phyloP scores from a whole-genome alignment of 1,284 basidiomycete genomes.

The Ustilago lituana region DNA sequence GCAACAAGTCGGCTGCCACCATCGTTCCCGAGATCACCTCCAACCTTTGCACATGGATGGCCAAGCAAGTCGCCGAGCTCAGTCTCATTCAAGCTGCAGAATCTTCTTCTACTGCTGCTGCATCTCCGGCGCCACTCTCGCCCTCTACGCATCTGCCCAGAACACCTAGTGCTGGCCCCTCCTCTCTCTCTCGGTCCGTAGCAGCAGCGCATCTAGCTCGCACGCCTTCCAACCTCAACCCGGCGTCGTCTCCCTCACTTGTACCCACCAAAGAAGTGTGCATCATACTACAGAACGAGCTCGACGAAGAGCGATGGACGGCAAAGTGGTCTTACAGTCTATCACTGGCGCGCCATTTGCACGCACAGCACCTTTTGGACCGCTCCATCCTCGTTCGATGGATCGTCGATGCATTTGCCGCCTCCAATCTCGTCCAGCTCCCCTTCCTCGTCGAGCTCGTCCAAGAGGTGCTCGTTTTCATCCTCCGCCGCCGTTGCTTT shows the following conservation, averaged over 20 bases:
- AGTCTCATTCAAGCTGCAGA: slow-evolving; percentile 28
- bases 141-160: slow-evolving; percentile 21
- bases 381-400: slow-evolving; percentile 81
- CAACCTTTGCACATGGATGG: slow-evolving; percentile 84
- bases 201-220: slow-evolving; percentile 24
- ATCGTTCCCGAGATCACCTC: slow-evolving; percentile 92
- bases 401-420: slow-evolving; percentile 80
- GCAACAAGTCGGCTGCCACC: slow-evolving; percentile 67
- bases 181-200: slow-evolving; percentile 24
- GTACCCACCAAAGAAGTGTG: slow-evolving; percentile 24
- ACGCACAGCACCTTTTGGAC: slow-evolving; percentile 83
- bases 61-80: slow-evolving; percentile 87
- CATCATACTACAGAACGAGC: slow-evolving; percentile 68
- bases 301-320: slow-evolving; percentile 79
- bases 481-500: slow-evolving; percentile 36
- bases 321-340: slow-evolving; percentile 81
- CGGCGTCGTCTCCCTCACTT: slow-evolving; percentile 12
- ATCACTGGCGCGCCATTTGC: slow-evolving; percentile 75
- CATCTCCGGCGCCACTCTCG: slow-evolving; percentile 41
- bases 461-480: slow-evolving; percentile 36
- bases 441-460: slow-evolving; percentile 44
- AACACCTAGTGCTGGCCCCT: slow-evolving; percentile 15
- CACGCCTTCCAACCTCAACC: slow-evolving; percentile 18
- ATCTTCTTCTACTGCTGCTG: slow-evolving; percentile 30
- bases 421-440: slow-evolving; percentile 42